A percentile compares a stretch with the other conserved stretches of the same genome.
Conservation (phyloP, 2,329 filamentous ascomycete genomes). For the Diaporthe ilicicola region DNA sequence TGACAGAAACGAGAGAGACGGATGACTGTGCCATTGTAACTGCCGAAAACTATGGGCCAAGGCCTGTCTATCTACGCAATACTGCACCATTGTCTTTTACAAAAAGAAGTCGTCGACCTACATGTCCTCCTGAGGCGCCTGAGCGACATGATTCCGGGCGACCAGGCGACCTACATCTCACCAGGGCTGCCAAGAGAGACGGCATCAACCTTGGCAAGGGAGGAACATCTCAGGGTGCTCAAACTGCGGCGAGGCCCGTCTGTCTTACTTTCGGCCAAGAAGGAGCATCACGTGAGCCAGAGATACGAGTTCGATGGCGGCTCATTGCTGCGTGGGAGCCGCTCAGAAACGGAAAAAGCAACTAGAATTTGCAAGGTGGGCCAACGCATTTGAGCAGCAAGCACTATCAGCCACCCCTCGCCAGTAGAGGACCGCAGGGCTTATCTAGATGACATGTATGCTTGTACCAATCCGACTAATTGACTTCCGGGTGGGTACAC, state of each 20-base stretch:
- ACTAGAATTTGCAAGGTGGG: too few relatives aligned
- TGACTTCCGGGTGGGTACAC: too few relatives aligned
- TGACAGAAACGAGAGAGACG: neutral
- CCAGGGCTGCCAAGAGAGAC: neutral
- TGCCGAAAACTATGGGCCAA: too few relatives aligned
- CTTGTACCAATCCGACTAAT: neutral
- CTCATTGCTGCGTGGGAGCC: neutral
- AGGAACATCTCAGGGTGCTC: neutral
- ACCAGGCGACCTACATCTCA: neutral
- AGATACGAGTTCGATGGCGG: neutral
- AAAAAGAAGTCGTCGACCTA: too few relatives aligned
- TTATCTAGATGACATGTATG: neutral
- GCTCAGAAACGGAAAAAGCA: neutral
- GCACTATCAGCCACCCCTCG: neutral
- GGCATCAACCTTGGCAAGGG: conserved; percentile 1
- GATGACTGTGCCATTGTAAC: neutral
- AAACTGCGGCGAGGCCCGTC: neutral
- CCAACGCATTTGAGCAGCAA: neutral
- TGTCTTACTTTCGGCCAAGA: neutral
- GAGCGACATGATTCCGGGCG: neutral
- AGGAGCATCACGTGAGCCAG: conserved; percentile 5
- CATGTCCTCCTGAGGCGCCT: neutral
- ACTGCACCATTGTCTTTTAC: too few relatives aligned
- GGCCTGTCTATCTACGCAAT: too few relatives aligned
- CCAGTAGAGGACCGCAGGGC: neutral